Conservation (phyloP, 305 asterid species). For the Solanum aculeatissimum region DNA sequence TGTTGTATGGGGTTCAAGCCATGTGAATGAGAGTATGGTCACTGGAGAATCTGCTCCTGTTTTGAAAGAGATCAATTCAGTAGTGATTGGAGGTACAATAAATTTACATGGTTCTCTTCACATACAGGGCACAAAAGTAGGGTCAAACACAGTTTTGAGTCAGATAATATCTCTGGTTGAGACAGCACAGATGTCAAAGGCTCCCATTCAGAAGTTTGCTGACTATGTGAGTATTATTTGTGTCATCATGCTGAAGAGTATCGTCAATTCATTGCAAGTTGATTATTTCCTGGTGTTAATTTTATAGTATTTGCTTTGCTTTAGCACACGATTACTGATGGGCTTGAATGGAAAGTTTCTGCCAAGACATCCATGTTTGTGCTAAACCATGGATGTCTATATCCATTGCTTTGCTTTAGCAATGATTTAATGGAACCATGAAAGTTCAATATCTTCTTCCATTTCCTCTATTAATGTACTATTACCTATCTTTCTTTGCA, state of each 20-base stretch:
- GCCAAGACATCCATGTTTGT: too few species aligned
- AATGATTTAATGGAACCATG: too few species aligned
- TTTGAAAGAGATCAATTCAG: conserved; percentile 53
- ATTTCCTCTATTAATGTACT: not conserved
- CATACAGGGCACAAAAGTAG: conserved; percentile 76
- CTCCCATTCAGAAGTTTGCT: conserved; percentile 97
- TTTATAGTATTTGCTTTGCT: not conserved
- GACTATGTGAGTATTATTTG: conserved; percentile 62
- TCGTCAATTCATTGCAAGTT: not conserved
- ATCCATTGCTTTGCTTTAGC: too few species aligned
- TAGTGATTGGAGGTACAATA: conserved; percentile 90
- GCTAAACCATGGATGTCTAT: too few species aligned
- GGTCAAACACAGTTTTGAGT: conserved; percentile 90
- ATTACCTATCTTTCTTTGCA: not conserved
- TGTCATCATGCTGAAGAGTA: not conserved
- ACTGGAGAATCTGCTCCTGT: conserved; percentile 94
- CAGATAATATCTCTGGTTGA: conserved; percentile 96
- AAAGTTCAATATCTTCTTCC: not conserved
- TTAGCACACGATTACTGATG: not conserved
- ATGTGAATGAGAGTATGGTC: conserved; percentile 94
- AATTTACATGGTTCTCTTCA: conserved; percentile 90
- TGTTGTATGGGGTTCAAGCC: conserved; percentile 96
- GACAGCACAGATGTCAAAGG: conserved; percentile 99
- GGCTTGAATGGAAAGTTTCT: not conserved
- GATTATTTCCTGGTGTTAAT: not conserved